phyloP scores from a whole-genome alignment of 2,329 filamentous ascomycete genomes.

The Geosmithia putterillii region DNA sequence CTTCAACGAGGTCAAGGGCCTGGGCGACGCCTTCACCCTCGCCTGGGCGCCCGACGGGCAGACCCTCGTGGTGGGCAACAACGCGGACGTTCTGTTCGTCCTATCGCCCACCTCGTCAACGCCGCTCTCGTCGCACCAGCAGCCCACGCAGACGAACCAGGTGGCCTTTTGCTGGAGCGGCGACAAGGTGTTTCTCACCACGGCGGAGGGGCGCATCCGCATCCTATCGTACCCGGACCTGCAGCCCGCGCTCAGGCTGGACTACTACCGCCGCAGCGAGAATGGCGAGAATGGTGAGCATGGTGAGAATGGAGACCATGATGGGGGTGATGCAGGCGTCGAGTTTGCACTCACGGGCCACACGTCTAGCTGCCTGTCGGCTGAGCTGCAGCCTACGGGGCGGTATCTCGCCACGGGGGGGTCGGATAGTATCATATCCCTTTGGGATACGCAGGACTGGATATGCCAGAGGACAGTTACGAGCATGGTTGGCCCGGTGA shows the following conservation, averaged over 20 bases:
- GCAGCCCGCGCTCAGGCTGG: constrained; percentile 38
- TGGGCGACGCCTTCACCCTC: constrained; percentile 57
- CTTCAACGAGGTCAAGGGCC: constrained; percentile 54
- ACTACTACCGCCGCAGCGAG: constrained; percentile 24
- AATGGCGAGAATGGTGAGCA: too few species aligned
- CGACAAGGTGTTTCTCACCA: constrained; percentile 57
- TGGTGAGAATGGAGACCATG: too few species aligned
- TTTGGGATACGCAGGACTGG: constrained; percentile 73
- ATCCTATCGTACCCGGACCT: constrained; percentile 57
- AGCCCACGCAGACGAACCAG: constrained; percentile 56
- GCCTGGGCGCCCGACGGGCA: constrained; percentile 64
- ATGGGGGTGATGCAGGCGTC: too few species aligned
- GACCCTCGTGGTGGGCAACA: constrained; percentile 60
- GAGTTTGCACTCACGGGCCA: constrained; percentile 59
- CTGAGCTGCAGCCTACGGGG: constrained; percentile 59
- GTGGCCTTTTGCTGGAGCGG: constrained; percentile 65
- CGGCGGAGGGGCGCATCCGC: constrained; percentile 57
- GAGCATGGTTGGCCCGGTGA: constrained; percentile 56
- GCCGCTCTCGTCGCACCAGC: constrained; percentile 45
- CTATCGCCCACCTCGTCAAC: constrained; percentile 47
- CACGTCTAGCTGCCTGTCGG: constrained; percentile 57
- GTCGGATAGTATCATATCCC: constrained; percentile 59
- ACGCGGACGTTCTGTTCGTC: constrained; percentile 51
- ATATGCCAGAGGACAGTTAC: constrained; percentile 61
- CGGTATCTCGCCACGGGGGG: constrained; percentile 64